A percentile compares a stretch with the other conserved stretches of the same genome.
Conservation (phyloP, 768 basidiomycete genomes). For the Rickenella mellea region DNA sequence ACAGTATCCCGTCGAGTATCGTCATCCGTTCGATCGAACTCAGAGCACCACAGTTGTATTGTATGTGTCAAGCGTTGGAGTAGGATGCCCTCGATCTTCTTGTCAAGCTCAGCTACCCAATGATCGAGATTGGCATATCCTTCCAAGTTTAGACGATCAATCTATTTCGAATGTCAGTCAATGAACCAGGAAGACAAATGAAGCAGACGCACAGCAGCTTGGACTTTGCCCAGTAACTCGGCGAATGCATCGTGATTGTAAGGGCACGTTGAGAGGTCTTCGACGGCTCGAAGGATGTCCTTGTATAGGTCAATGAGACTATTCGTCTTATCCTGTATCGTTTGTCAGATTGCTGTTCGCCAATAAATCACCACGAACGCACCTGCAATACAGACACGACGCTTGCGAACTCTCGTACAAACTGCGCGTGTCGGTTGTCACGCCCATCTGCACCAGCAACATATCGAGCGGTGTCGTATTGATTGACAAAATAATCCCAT, state of each 20-base stretch:
- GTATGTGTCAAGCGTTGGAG: conserved; percentile 66
- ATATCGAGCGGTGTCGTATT: conserved; percentile 78
- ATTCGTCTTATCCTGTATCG: conserved; percentile 80
- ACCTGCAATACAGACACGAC: conserved; percentile 88
- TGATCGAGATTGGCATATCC: conserved; percentile 91
- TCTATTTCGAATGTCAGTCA: conserved; percentile 29
- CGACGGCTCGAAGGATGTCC: conserved; percentile 75
- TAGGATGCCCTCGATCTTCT: conserved; percentile 75
- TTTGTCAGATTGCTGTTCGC: background rate
- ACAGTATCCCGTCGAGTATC: conserved; percentile 47
- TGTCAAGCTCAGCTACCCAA: conserved; percentile 74
- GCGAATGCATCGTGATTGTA: conserved; percentile 81
- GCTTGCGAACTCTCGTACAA: conserved; percentile 91
- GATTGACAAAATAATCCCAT: conserved; percentile 96
- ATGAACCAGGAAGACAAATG: background rate
- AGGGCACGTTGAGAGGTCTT: conserved; percentile 79
- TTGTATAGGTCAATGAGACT: conserved; percentile 85
- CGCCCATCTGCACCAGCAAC: conserved; percentile 63
- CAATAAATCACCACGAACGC: conserved; percentile 3
- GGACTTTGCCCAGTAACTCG: conserved; percentile 67
- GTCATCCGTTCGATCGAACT: conserved; percentile 75
- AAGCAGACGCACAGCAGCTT: conserved; percentile 58
- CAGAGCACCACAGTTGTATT: conserved; percentile 79
- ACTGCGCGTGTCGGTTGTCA: conserved; percentile 87
- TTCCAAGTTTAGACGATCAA: conserved; percentile 90